These are phyloP conservation scores for Quercus berberidifolia DNA, from an alignment of 306 rosid genomes.

Conservation along the genomic window DNA sequence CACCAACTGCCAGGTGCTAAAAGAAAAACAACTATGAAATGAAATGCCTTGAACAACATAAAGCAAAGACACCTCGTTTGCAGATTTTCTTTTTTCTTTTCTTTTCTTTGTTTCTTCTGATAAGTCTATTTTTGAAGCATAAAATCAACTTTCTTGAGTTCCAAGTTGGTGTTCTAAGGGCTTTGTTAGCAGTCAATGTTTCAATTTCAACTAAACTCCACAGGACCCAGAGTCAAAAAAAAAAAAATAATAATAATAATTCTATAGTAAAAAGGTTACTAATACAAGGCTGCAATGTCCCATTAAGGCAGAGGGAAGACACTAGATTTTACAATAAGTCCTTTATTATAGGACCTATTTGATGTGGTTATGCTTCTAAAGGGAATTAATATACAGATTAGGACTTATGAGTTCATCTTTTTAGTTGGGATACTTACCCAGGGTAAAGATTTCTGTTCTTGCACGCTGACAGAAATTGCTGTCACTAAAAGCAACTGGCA, in stretches of 20 bases:
- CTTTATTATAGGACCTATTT: neutral
- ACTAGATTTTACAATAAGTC: neutral
- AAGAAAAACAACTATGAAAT: neutral
- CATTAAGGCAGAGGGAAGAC: neutral
- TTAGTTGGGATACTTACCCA: neutral
- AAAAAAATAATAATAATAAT: neutral
- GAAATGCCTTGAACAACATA: neutral
- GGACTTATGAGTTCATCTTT: neutral
- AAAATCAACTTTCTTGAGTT: neutral
- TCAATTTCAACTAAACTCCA: neutral
- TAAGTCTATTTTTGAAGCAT: neutral
- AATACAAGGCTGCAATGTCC: neutral
- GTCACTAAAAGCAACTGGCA: slow-evolving; percentile 4
- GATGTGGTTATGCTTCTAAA: neutral
- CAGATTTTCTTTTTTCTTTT: neutral
- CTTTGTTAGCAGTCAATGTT: neutral
- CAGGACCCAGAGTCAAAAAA: neutral
- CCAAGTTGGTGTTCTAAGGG: neutral
- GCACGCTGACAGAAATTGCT: slow-evolving; percentile 2
- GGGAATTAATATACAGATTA: neutral
- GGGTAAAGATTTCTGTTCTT: neutral
- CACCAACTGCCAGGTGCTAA: neutral
- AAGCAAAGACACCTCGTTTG: neutral
- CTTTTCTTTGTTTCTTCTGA: neutral
- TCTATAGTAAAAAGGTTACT: neutral